Conservation (phyloP, 169 alveolate genomes). For the Eimeria praecox region DNA sequence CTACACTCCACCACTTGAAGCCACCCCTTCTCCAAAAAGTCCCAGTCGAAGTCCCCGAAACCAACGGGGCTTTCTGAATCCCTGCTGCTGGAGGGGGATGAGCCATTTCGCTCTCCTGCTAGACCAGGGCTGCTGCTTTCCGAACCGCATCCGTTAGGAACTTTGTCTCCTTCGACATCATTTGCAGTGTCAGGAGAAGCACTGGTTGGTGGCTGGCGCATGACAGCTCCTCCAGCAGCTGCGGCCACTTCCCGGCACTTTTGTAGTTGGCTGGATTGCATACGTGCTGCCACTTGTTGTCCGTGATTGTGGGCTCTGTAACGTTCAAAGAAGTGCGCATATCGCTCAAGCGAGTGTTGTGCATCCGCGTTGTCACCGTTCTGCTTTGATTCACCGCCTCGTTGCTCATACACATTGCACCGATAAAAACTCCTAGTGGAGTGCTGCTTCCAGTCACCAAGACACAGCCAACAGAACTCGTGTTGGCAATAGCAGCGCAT, state of each 20-base stretch:
- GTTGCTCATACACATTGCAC: conserved; percentile 74
- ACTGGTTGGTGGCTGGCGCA: not conserved
- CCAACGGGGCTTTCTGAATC: conserved; percentile 11
- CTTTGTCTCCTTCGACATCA: not conserved
- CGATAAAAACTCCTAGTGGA: conserved; percentile 58
- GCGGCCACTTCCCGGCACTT: conserved; percentile 69
- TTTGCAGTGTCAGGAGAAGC: not conserved
- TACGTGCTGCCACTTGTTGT: conserved; percentile 77
- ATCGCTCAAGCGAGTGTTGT: conserved; percentile 78
- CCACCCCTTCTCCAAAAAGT: conserved; percentile 79
- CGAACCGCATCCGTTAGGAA: not conserved
- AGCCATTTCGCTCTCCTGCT: conserved; percentile 33
- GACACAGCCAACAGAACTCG: conserved; percentile 94
- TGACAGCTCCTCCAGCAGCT: conserved; percentile 14
- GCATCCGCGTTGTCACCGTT: conserved; percentile 38
- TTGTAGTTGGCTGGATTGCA: conserved; percentile 61
- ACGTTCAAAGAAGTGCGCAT: conserved; percentile 82
- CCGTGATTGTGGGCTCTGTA: conserved; percentile 80
- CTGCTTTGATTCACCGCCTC: conserved; percentile 59
- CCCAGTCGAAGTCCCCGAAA: conserved; percentile 77
- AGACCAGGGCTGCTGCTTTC: conserved; percentile 33
- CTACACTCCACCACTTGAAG: conserved; percentile 80
- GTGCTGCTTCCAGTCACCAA: conserved; percentile 90
- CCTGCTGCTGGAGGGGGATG: conserved; percentile 1
- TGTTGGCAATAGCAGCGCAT: conserved; percentile 92